Conservation (phyloP, 2,329 filamentous ascomycete species). For the Talaromyces sp. region DNA sequence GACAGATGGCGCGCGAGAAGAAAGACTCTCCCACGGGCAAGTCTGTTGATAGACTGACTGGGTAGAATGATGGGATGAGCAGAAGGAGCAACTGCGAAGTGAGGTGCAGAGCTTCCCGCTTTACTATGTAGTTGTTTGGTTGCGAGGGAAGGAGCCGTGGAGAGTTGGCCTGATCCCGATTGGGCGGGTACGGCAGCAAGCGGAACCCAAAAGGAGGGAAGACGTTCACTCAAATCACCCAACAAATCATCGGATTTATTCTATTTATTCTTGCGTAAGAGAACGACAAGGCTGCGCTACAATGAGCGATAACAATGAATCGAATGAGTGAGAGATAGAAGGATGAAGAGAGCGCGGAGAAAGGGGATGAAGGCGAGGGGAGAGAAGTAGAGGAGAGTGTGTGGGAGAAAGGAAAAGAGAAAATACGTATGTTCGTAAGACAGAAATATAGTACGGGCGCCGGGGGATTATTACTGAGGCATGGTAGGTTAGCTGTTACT, state of each 20-base stretch:
- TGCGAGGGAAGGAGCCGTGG: slow-evolving; percentile 14
- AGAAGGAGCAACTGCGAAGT: slow-evolving; percentile 25
- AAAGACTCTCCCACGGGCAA: slow-evolving; percentile 5
- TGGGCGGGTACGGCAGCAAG: slow-evolving; percentile 16
- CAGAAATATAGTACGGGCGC: background rate
- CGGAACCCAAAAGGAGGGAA: slow-evolving; percentile 16
- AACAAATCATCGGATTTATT: background rate
- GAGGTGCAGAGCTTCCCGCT: slow-evolving; percentile 14
- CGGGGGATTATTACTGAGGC: background rate
- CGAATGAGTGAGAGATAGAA: slow-evolving; percentile 40
- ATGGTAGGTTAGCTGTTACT: background rate
- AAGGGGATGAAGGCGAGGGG: slow-evolving; percentile 19
- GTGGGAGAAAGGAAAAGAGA: slow-evolving; percentile 12
- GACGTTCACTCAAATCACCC: background rate
- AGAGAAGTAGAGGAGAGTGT: background rate
- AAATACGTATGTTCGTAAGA: background rate
- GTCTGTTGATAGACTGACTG: background rate
- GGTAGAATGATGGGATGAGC: slow-evolving; percentile 22
- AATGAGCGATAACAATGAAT: slow-evolving; percentile 36
- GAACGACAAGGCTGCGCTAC: slow-evolving; percentile 28
- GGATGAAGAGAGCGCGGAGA: slow-evolving; percentile 18
- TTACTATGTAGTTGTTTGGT: background rate
- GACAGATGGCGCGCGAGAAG: slow-evolving; percentile 7
- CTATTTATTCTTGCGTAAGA: slow-evolving; percentile 17
- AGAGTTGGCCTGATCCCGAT: slow-evolving; percentile 19